Conservation (phyloP, 495 filamentous ascomycete genomes). For the Talaromyces proteolyticus region DNA sequence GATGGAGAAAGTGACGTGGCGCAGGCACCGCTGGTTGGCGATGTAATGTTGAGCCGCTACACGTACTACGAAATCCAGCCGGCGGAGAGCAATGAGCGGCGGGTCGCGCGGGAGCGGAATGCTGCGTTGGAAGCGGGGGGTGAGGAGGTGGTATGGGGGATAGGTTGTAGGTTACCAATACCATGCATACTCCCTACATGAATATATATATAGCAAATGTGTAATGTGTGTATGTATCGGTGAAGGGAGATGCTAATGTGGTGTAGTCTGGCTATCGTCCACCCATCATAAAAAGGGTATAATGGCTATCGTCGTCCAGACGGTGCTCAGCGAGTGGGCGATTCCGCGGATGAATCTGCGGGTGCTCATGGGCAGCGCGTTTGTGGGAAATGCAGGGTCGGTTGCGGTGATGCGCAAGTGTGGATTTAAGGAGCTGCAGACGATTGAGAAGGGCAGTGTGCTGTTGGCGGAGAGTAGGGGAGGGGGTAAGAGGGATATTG, state of each 20-base stretch:
- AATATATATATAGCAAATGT: too few species aligned
- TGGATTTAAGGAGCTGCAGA: constrained; percentile 10
- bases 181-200: background rate
- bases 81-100: constrained; percentile 11
- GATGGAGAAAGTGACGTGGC: background rate
- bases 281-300: constrained; percentile 19
- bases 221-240: background rate
- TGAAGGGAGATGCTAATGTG: background rate
- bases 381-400: constrained; percentile 19
- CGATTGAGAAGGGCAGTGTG: constrained; percentile 13
- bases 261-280: constrained; percentile 17
- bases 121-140: constrained; percentile 13
- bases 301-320: constrained; percentile 16
- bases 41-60: constrained; percentile 14
- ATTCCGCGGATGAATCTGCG: constrained; percentile 21
- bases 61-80: constrained; percentile 16
- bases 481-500: constrained; percentile 13
- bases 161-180: constrained; percentile 12
- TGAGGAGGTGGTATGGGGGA: constrained; percentile 14
- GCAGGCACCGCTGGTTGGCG: constrained; percentile 11
- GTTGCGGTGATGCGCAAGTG: constrained; percentile 18
- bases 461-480: constrained; percentile 10
- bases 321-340: constrained; percentile 17
- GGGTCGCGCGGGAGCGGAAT: constrained; percentile 12
- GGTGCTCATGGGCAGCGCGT: constrained; percentile 10